A percentile compares a stretch with the other conserved stretches of the same genome.
Conservation (phyloP, 345 rosid genomes). For the Hirschfeldia incana region DNA sequence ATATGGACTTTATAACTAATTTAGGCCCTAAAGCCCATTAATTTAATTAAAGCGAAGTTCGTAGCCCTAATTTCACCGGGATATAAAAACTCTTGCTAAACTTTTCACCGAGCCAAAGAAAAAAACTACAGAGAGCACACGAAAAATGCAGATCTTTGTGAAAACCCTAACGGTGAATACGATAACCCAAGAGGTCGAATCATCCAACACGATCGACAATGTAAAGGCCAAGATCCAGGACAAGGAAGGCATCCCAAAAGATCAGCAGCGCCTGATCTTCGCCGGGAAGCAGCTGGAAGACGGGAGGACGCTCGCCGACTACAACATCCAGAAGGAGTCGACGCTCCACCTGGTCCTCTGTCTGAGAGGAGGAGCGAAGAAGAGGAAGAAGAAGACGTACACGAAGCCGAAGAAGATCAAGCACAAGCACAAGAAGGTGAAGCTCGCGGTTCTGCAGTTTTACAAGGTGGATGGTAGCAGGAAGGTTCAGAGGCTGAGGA, state of each 20-base stretch:
- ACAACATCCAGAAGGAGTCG: constrained; percentile 73
- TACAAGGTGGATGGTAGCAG: constrained; percentile 58
- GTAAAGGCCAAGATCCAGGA: constrained; percentile 72
- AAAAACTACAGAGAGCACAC: not conserved
- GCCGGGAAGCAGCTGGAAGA: constrained; percentile 65
- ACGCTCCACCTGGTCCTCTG: constrained; percentile 73
- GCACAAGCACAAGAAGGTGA: constrained; percentile 71
- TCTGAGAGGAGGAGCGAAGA: constrained; percentile 69
- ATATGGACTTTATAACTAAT: not conserved
- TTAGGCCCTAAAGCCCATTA: constrained; percentile 4
- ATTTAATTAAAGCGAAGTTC: not conserved
- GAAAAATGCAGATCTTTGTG: constrained; percentile 67
- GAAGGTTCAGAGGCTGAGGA: constrained; percentile 64
- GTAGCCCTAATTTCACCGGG: constrained; percentile 15
- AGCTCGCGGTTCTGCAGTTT: constrained; percentile 44
- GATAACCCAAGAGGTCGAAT: constrained; percentile 67
- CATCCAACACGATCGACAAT: constrained; percentile 66
- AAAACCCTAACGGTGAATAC: constrained; percentile 78
- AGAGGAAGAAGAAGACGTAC: constrained; percentile 78
- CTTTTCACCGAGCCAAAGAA: not conserved
- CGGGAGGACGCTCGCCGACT: constrained; percentile 70
- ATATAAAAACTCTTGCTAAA: not conserved
- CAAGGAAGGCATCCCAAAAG: constrained; percentile 71
- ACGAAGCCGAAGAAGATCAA: constrained; percentile 74
- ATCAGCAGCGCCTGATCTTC: constrained; percentile 53